Evolutionary conservation across 768 basidiomycete genomes (phyloP).

Genomic region (Amanita thiersii): DNA sequence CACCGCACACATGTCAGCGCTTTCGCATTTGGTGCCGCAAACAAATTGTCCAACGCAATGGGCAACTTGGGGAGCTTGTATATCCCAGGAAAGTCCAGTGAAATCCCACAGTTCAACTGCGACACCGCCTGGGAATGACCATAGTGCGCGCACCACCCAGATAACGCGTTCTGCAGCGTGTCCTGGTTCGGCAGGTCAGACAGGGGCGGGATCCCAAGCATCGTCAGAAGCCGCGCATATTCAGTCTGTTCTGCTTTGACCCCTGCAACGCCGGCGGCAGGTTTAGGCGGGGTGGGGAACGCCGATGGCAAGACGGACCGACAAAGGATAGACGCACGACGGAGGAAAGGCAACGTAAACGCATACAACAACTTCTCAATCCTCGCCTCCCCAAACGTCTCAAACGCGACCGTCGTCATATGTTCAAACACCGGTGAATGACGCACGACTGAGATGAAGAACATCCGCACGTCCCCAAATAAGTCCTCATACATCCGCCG

Average conservation of each 20-base stretch:
- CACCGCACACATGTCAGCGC: slow-evolving; percentile 71
- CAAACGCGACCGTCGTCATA: slow-evolving; percentile 71
- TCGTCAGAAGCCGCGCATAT: slow-evolving; percentile 65
- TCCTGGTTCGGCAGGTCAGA: slow-evolving; percentile 77
- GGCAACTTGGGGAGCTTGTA: slow-evolving; percentile 85
- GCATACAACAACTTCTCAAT: slow-evolving; percentile 83
- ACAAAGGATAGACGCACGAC: slow-evolving; percentile 79
- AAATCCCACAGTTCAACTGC: slow-evolving; percentile 71
- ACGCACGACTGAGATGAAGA: slow-evolving; percentile 85
- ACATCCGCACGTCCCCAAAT: slow-evolving; percentile 82
- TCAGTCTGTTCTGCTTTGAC: slow-evolving; percentile 44
- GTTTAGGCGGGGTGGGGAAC: slow-evolving; percentile 43
- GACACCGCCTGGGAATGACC: slow-evolving; percentile 73
- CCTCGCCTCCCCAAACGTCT: slow-evolving; percentile 73
- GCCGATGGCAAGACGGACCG: slow-evolving; percentile 62
- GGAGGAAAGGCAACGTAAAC: slow-evolving; percentile 88
- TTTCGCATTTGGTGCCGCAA: slow-evolving; percentile 59
- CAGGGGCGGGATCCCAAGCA: slow-evolving; percentile 75
- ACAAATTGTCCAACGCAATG: slow-evolving; percentile 72
- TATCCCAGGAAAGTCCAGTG: slow-evolving; percentile 72
- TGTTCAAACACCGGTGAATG: slow-evolving; percentile 86
- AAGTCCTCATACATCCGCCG: slow-evolving; percentile 55
- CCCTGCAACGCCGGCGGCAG: no score
- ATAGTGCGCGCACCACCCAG: slow-evolving; percentile 88
- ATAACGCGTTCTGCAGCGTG: slow-evolving; percentile 80